Base-by-base conservation (phyloP, 495 filamentous ascomycete species). In the Penicillium lagena region DNA sequence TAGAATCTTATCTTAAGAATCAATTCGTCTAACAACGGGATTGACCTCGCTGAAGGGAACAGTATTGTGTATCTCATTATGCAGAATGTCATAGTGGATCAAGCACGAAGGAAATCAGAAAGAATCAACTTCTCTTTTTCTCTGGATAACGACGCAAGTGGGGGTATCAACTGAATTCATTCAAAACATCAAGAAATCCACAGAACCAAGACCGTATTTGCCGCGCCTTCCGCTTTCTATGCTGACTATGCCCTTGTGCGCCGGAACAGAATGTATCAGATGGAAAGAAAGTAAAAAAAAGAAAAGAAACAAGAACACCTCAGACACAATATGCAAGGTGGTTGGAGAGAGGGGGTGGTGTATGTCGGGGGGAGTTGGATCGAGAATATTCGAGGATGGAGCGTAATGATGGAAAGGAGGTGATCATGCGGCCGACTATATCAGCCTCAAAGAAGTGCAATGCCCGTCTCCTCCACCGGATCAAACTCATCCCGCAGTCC, bases 401-500 rank as follows among this genome's bases (percentile, higher is more conserved):
- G 5, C 11, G 35, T 13, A 13, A 9, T 17, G 12, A 37, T 30
- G 29, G 13, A 40, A 7, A 35, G 12, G 9, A 13, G 29, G 30
- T 3, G 1, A 14, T 13, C 6, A 7, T 42, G 39, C 12, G 10
- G 22, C 4, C 22, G 22, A 22, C 22, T 22, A 22, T 22, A 22
- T 6, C 2, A 22, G 4, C 3, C 14, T 52, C 43, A 70, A 9
- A 71, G 63, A 36, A 57, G 33, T 10, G 55, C 42, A 29, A 52
- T 40, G 1, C 62, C 60, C 10, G 17, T 36, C 10, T 17, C 41
- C 28, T 54, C 54, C 10, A 39, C 22, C 9, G 68, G 70, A 30
- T 51, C 49, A 29, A 75, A 71, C 9, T 71, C 70, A 9, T 63
- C 70, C 33, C 63, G 64, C 30, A 88, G 82, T 0, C 84, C 84